Conservation (phyloP, 106 monocot species). For the Narthecium ossifragum region DNA sequence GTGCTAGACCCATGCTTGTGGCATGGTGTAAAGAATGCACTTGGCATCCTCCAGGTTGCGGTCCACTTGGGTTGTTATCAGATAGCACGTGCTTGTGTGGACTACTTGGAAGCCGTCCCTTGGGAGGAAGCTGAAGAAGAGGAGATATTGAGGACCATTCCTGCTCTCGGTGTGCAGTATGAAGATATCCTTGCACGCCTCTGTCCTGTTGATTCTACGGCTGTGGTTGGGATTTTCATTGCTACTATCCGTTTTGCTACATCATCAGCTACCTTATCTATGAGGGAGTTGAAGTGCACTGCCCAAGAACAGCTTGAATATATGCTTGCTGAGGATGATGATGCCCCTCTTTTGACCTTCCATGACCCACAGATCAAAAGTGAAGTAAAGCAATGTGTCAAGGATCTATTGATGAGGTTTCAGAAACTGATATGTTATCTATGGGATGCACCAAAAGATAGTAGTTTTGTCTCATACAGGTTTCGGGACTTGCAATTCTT, state of each 20-base stretch:
- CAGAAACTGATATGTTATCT: slow-evolving; percentile 14
- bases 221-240: slow-evolving; percentile 38
- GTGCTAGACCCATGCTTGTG: slow-evolving; percentile 32
- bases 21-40: slow-evolving; percentile 61
- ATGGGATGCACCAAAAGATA: not conserved
- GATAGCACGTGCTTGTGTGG: slow-evolving; percentile 39
- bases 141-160: slow-evolving; percentile 59
- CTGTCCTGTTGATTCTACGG: slow-evolving; percentile 38
- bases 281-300: slow-evolving; percentile 52
- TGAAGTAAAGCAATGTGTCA: slow-evolving; percentile 43
- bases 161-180: slow-evolving; percentile 47
- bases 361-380: slow-evolving; percentile 28
- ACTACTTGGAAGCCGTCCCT: slow-evolving; percentile 75
- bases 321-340: slow-evolving; percentile 86
- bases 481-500: slow-evolving; percentile 19
- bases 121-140: slow-evolving; percentile 96
- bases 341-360: slow-evolving; percentile 42
- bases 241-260: slow-evolving; percentile 63
- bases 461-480: not conserved
- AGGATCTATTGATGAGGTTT: slow-evolving; percentile 35
- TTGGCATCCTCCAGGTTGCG: slow-evolving; percentile 75
- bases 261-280: slow-evolving; percentile 27
- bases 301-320: slow-evolving; percentile 87
- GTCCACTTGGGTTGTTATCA: slow-evolving; percentile 53
- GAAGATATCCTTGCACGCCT: slow-evolving; percentile 58